Base-by-base conservation (phyloP, 1,284 basidiomycete species). In the Testicularia cyperi region DNA sequence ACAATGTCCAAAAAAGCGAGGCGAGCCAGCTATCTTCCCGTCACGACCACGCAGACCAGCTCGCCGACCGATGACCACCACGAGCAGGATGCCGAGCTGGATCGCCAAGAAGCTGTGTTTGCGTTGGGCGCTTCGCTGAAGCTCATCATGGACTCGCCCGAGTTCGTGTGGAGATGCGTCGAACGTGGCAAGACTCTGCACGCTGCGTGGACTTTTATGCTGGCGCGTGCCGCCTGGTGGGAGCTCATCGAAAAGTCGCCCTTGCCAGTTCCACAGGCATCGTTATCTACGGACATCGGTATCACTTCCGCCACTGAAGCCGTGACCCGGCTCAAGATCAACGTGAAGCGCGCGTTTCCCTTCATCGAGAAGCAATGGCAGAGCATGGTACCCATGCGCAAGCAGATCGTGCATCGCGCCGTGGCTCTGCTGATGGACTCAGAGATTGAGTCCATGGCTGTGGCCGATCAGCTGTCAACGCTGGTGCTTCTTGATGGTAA, bases 341-440 rank as follows among this genome's bases (percentile, higher is more conserved):
- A 62, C 18, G 54, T 66, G 41, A 49, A 53, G 40, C 39, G 47
- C 9, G 38, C 38, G 1, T 68, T 68, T 22, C 66, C 66, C 2
- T 68, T 66, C 51, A 61, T 67, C 33, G 58, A 60, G 26, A 57
- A 61, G 44, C 66, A 68, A 16, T 63, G 54, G 58, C 51, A 53
- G 22, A 54, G 48, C 31, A 55, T 68, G 43, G 34, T 45, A 12
- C 66, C 64, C 4, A 68, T 68, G 66, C 53, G 57, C 23, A 64
- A 66, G 37, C 63, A 66, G 25, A 58, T 66, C 20, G 34, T 66
- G 0, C 44, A 57, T 15, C 28, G 63, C 19, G 58, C 63, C 6
- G 39, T 63, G 2, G 29, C 42, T 2, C 45, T 66, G 6, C 54
- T 66, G 22, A 34, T 58, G n/a, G 54, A 56, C 30, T 23, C 25